Evolutionary conservation across 2,329 filamentous ascomycete genomes (phyloP).

Genomic region (Curvularia hawaiiensis): DNA sequence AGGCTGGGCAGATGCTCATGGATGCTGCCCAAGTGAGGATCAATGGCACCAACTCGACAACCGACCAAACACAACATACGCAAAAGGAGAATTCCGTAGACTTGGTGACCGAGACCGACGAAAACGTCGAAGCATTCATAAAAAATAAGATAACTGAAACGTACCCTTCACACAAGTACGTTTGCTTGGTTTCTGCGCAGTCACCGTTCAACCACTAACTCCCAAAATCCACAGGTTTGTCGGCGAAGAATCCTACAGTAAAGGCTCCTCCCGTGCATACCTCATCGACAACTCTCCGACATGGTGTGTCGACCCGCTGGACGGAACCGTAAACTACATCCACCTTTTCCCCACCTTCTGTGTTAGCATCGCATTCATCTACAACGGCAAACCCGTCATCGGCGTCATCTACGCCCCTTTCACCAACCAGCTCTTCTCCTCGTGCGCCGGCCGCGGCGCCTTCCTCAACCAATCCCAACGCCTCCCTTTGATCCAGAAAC

Average conservation of each 20-base stretch:
- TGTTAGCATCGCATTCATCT: slow-evolving; percentile 73
- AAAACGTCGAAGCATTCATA: slow-evolving; percentile 75
- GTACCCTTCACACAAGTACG: slow-evolving; percentile 70
- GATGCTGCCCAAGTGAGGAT: slow-evolving; percentile 65
- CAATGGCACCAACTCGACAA: slow-evolving; percentile 40
- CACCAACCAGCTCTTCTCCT: slow-evolving; percentile 70
- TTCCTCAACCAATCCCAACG: slow-evolving; percentile 69
- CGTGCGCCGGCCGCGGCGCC: slow-evolving; percentile 68
- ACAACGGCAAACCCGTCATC: slow-evolving; percentile 65
- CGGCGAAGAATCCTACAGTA: slow-evolving; percentile 77
- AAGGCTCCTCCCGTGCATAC: slow-evolving; percentile 69
- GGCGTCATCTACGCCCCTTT: slow-evolving; percentile 77
- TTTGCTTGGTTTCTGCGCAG: background rate
- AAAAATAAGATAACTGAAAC: slow-evolving; percentile 61
- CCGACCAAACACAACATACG: slow-evolving; percentile 49
- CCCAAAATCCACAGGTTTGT: slow-evolving; percentile 61
- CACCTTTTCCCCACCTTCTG: slow-evolving; percentile 84
- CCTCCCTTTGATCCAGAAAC: slow-evolving; percentile 66
- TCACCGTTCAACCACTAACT: background rate
- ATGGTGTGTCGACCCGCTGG: slow-evolving; percentile 78
- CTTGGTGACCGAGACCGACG: slow-evolving; percentile 77
- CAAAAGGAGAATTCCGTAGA: slow-evolving; percentile 80
- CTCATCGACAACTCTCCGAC: slow-evolving; percentile 68
- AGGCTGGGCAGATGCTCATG: slow-evolving; percentile 71
- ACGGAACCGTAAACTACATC: slow-evolving; percentile 82